These are phyloP conservation scores for Heliamphora exappendiculata DNA, from an alignment of 148 eudicot species.

Conservation along the genomic window DNA sequence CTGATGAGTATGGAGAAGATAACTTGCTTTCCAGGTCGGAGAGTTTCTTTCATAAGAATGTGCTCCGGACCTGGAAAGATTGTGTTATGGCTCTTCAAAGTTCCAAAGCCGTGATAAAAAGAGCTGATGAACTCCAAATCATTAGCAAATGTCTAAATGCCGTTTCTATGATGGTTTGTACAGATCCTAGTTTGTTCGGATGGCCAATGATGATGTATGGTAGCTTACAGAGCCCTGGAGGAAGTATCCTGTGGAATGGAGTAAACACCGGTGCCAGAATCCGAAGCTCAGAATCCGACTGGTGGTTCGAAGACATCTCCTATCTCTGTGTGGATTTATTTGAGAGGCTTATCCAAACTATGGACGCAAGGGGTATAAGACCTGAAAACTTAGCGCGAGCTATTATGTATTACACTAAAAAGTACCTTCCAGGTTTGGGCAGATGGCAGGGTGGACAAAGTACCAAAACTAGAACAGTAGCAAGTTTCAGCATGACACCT, in stretches of 20 bases:
- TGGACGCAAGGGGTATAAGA: conserved; percentile 67
- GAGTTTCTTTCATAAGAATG: conserved; percentile 57
- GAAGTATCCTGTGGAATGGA: conserved; percentile 96
- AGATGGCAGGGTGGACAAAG: conserved; percentile 67
- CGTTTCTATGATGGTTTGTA: conserved; percentile 78
- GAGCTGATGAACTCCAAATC: conserved; percentile 56
- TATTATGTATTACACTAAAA: conserved; percentile 73
- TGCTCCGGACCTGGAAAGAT: conserved; percentile 76
- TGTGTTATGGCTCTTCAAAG: conserved; percentile 76
- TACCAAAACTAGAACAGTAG: conserved; percentile 44
- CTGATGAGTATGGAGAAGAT: conserved; percentile 73
- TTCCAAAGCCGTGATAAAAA: conserved; percentile 45
- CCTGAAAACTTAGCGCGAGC: conserved; percentile 64
- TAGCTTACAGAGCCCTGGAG: conserved; percentile 89
- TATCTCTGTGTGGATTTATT: conserved; percentile 61
- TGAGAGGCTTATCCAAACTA: conserved; percentile 55
- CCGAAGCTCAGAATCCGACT: conserved; percentile 68
- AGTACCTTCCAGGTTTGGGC: conserved; percentile 71
- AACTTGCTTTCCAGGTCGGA: conserved; percentile 58
- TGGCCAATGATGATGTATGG: conserved; percentile 99
- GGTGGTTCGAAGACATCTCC: conserved; percentile 96
- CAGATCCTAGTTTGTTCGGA: conserved; percentile 91
- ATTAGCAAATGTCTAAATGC: conserved; percentile 56
- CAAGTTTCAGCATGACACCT: conserved; percentile 83
- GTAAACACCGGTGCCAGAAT: conserved; percentile 91